Conservation (phyloP, 176 grass and related monocot species). For the Oryza coarctata region DNA sequence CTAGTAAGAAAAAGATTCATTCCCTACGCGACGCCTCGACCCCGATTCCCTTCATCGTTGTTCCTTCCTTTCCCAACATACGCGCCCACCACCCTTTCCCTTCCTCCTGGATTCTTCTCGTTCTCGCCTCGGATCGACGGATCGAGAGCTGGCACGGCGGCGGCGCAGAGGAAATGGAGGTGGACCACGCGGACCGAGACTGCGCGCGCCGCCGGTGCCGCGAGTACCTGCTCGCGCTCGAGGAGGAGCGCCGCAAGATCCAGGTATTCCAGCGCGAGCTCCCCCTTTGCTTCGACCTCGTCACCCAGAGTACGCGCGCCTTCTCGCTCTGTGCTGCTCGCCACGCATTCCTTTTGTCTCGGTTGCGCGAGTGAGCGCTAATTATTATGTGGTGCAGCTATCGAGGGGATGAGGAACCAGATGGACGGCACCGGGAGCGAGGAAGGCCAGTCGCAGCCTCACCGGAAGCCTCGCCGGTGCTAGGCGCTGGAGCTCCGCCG, state of each 20-base stretch:
- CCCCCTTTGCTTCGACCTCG: conserved; percentile 80
- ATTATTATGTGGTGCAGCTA: conserved; percentile 41
- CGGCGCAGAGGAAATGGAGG: neutral
- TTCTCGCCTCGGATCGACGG: neutral
- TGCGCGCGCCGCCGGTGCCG: conserved; percentile 20
- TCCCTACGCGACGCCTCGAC: conserved; percentile 83
- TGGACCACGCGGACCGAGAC: neutral
- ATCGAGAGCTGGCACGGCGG: neutral
- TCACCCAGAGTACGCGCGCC: conserved; percentile 56
- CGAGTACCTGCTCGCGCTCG: conserved; percentile 74
- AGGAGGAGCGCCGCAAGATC: conserved; percentile 85
- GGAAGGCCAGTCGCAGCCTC: conserved; percentile 41
- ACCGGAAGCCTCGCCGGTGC: conserved; percentile 69
- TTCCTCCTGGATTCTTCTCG: no score
- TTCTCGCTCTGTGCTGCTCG: neutral
- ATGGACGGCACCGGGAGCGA: conserved; percentile 52
- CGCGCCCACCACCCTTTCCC: neutral
- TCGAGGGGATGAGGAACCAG: conserved; percentile 58
- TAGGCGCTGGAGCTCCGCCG: conserved; percentile 91
- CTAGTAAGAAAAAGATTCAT: conserved; percentile 50
- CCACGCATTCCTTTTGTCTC: neutral
- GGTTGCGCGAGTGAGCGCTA: neutral
- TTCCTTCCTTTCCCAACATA: neutral
- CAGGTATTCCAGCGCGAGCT: conserved; percentile 86
- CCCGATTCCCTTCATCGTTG: conserved; percentile 29